Evolutionary conservation across 1,284 basidiomycete species (phyloP), one percentile per base, ranked within the genome.

Genomic region (Ganoderma lingzhi): DNA sequence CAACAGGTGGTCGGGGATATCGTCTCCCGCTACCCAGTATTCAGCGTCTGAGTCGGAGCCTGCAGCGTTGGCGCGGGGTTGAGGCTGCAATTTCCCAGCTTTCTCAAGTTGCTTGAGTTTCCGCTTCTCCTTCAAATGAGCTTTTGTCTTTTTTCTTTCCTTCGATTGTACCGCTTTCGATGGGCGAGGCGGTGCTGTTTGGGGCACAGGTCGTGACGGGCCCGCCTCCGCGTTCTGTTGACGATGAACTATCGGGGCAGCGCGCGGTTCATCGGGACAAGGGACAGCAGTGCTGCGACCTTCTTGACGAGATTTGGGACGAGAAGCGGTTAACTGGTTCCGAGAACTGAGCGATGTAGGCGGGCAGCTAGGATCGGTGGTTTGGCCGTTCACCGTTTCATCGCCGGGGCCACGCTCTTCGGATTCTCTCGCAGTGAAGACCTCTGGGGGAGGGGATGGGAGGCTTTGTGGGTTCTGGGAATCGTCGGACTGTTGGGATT

Each of bases 401-500:
- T 56, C 53, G 53, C 53, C 15, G 35, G 2, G 53, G 17, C 30
- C 32, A 56, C 30, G 14, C 30, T 56, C 53, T 56, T 30, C 53
- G 15, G 53, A 17, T 32, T 56, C 53, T 56, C 53, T 30, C 1
- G 53, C 23, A 39, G 39, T 30, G 23, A 30, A 3, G 23, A 62
- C 28, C 55, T 67, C 66, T 28, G 71, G 67, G 30, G 71, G 71
- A 23, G 71, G 71, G 0, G 71, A 72, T 39, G 71, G 71, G 0
- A 70, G 63, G 10, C 67, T 72, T 56, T 70, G 71, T 0, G 71
- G 71, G n/a, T 72, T 72, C 19, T 70, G 69, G 6, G 67, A 63
- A 45, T 68, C 69, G 6, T 61, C 23, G 17, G 56, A 59, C 19
- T 58, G 30, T n/a, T 58, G 35, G 10, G 53, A 55, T 6, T 55